Conservation (phyloP, 1,284 basidiomycete species). For the Tilletiaria anomala region DNA sequence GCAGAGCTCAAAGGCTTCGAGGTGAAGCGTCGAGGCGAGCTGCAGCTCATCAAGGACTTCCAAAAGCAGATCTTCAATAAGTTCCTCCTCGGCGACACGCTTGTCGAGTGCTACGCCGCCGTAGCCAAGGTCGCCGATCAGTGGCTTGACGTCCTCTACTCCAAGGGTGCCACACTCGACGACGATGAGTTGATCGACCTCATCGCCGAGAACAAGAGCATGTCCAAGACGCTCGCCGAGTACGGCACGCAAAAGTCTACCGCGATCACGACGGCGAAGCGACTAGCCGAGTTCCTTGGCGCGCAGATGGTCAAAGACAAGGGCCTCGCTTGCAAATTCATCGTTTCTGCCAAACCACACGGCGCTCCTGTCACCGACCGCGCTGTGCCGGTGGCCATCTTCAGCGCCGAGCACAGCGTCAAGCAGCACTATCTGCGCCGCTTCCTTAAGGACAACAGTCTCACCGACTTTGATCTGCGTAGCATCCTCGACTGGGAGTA, state of each 20-base stretch:
- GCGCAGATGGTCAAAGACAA: conserved; percentile 99
- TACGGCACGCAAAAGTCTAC: conserved; percentile 95
- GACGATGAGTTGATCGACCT: conserved; percentile 93
- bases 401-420: conserved; percentile 80
- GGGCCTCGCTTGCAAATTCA: conserved; percentile 94
- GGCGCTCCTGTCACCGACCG: conserved; percentile 94
- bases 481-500: conserved; percentile 96
- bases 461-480: conserved; percentile 78
- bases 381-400: conserved; percentile 95
- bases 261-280: conserved; percentile 86
- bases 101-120: conserved; percentile 85
- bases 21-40: conserved; percentile 91
- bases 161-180: conserved; percentile 62
- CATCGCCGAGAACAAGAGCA: conserved; percentile 95
- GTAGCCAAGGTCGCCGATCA: conserved; percentile 89
- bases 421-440: conserved; percentile 82
- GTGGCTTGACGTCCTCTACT: conserved; percentile 92
- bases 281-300: conserved; percentile 91
- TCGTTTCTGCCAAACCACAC: conserved; percentile 85
- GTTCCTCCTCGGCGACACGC: conserved; percentile 80
- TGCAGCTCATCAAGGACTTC: conserved; percentile 99
- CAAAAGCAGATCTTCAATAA: conserved; percentile 97
- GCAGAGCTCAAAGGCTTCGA: conserved; percentile 98
- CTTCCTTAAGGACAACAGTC: conserved; percentile 86
- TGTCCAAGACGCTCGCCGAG: conserved; percentile 92